Percentiles rank a stretch among this genome's conserved stretches.
These are phyloP conservation scores for Terana coerulea DNA, from an alignment of 768 basidiomycete genomes.

Conservation along the genomic window DNA sequence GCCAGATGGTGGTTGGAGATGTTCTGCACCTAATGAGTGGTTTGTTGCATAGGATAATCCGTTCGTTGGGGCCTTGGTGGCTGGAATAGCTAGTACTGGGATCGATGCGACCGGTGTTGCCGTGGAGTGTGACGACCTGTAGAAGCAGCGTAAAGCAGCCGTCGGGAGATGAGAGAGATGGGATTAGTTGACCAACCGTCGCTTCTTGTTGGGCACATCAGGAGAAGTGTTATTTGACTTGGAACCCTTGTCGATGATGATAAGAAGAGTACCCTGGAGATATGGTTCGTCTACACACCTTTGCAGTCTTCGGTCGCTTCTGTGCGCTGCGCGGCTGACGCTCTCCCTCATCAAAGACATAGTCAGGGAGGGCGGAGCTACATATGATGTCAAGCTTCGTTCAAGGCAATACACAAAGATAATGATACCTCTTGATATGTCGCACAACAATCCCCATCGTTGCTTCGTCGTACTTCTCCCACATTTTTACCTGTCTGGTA, in stretches of 20 bases:
- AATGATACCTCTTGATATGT: constrained; percentile 78
- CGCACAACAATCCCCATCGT: constrained; percentile 94
- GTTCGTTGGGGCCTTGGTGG: constrained; percentile 1
- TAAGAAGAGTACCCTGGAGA: background rate
- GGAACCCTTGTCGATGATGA: background rate
- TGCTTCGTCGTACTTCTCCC: constrained; percentile 91
- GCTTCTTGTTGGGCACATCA: constrained; percentile 77
- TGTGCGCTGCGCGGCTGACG: constrained; percentile 65
- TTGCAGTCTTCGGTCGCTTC: constrained; percentile 68
- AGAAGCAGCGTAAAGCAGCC: constrained; percentile 10
- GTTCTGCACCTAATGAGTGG: constrained; percentile 27
- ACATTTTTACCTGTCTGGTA: constrained; percentile 87
- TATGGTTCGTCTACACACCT: constrained; percentile 38
- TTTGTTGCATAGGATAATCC: constrained; percentile 14
- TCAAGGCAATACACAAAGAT: background rate
- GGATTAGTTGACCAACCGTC: constrained; percentile 46
- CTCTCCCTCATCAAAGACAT: constrained; percentile 79
- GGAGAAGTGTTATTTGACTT: constrained; percentile 30
- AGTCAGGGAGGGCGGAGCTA: constrained; percentile 75
- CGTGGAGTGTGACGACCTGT: constrained; percentile 18
- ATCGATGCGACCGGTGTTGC: constrained; percentile 13
- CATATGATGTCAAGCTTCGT: background rate
- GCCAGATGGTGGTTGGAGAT: constrained; percentile 32
- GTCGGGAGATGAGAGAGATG: background rate
- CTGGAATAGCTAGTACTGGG: background rate